These are phyloP conservation scores for Porphyridium purpureum DNA, from an alignment of 23 red algal species.

Conservation along the genomic window DNA sequence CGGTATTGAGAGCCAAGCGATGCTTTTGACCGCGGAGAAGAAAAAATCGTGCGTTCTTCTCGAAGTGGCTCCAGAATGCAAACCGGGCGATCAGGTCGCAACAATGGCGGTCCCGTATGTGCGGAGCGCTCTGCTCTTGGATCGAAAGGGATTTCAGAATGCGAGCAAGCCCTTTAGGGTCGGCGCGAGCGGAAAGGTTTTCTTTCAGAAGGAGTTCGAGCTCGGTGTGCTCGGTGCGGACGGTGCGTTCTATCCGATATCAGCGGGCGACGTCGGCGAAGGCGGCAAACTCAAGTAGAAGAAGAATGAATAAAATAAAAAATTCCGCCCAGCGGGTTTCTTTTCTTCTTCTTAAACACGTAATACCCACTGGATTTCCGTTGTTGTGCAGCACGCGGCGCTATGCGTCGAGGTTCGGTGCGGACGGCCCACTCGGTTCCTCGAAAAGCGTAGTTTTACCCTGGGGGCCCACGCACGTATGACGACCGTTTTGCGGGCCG, in stretches of 20 bases:
- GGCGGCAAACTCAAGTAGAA: slow-evolving; percentile 62
- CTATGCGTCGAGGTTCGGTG: background rate
- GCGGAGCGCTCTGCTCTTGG: slow-evolving; percentile 7
- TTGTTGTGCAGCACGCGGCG: no score
- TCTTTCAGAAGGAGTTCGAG: slow-evolving; percentile 38
- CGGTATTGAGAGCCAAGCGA: slow-evolving; percentile 64
- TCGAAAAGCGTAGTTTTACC: background rate
- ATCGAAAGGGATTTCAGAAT: slow-evolving; percentile 68
- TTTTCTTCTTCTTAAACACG: no score
- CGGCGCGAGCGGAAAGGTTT: slow-evolving; percentile 31
- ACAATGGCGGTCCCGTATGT: slow-evolving; percentile 7
- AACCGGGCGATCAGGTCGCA: slow-evolving; percentile 18
- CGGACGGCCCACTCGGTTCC: background rate
- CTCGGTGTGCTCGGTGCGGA: slow-evolving; percentile 10
- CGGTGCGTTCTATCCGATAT: background rate
- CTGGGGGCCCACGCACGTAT: background rate
- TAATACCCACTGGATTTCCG: no score
- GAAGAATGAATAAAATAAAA: no score
- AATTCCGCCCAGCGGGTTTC: no score
- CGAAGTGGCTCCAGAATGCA: slow-evolving; percentile 5
- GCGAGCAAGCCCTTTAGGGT: slow-evolving; percentile 73
- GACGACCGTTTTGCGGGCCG: slow-evolving; percentile 55
- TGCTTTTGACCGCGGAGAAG: slow-evolving; percentile 94
- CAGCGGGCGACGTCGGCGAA: slow-evolving; percentile 42
- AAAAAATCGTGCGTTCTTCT: slow-evolving; percentile 40